Conservation (phyloP, 768 basidiomycete species). For the Boletus rubroflammeus region DNA sequence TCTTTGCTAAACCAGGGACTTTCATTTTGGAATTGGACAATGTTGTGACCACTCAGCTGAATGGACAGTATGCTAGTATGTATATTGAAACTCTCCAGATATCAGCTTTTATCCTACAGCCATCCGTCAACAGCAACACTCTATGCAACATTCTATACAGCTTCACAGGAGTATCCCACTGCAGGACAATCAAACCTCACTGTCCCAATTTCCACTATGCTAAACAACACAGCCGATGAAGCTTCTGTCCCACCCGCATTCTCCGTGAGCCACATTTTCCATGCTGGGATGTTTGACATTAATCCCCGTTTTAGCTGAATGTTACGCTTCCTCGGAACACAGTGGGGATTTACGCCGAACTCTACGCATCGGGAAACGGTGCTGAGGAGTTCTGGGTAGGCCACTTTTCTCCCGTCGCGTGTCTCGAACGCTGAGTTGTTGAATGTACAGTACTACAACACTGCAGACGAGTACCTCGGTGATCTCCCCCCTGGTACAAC, state of each 20-base stretch:
- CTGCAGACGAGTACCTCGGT: constrained; percentile 54
- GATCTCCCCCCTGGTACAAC: constrained; percentile 51
- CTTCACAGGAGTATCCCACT: constrained; percentile 52
- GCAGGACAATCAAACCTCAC: constrained; percentile 60
- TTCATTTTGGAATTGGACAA: constrained; percentile 78
- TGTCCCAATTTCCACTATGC: constrained; percentile 65
- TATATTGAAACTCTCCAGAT: constrained; percentile 1
- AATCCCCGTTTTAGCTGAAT: constrained; percentile 43
- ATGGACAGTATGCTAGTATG: constrained; percentile 69
- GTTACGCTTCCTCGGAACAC: constrained; percentile 70
- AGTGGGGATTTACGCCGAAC: constrained; percentile 62
- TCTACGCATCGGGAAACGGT: constrained; percentile 66
- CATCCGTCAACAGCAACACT: constrained; percentile 48
- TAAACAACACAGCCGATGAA: constrained; percentile 62
- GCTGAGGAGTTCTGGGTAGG: constrained; percentile 78
- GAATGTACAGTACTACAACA: constrained; percentile 58
- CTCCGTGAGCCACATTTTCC: constrained; percentile 42
- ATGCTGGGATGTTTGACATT: background rate
- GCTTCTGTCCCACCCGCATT: constrained; percentile 73
- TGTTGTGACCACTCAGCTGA: constrained; percentile 50
- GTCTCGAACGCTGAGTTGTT: background rate
- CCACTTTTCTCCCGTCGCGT: background rate
- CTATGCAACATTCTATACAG: constrained; percentile 67
- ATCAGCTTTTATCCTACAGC: background rate
- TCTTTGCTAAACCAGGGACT: constrained; percentile 63